phyloP scores from a whole-genome alignment of 768 basidiomycete species.

The Pholiota microspora region DNA sequence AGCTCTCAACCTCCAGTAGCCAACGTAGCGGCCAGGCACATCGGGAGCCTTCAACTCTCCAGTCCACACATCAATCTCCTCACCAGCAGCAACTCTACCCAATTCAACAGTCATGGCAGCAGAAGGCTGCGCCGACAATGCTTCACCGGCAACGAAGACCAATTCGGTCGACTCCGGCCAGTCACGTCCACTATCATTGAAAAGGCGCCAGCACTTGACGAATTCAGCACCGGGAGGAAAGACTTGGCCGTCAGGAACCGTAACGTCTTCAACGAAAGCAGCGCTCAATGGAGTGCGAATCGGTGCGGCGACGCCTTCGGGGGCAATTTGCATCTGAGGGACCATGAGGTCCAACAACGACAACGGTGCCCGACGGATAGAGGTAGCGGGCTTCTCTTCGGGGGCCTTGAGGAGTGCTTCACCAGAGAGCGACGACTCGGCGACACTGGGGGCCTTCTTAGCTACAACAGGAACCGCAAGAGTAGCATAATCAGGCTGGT shows the following conservation, averaged over 20 bases:
- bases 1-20: constrained; percentile 74
- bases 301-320: not conserved
- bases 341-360: constrained; percentile 1
- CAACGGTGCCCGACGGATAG: not conserved
- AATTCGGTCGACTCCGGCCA: constrained; percentile 74
- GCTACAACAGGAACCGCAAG: not conserved
- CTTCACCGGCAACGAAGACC: constrained; percentile 68
- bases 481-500: not conserved
- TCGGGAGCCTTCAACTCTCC: constrained; percentile 85
- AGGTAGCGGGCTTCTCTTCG: constrained; percentile 5
- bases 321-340: not conserved
- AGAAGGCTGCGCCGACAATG: constrained; percentile 28
- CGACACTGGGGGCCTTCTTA: not conserved
- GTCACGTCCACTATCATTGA: constrained; percentile 57
- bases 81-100: constrained; percentile 56
- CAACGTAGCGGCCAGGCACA: constrained; percentile 64
- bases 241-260: constrained; percentile 69
- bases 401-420: constrained; percentile 29
- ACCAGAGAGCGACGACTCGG: constrained; percentile 27
- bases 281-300: constrained; percentile 38
- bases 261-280: constrained; percentile 62
- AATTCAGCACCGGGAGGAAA: constrained; percentile 87
- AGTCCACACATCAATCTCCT: constrained; percentile 63
- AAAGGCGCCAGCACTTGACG: constrained; percentile 78
- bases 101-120: constrained; percentile 28